phyloP scores from a whole-genome alignment of 176 grass and related monocot genomes.

The Stipa capillata region DNA sequence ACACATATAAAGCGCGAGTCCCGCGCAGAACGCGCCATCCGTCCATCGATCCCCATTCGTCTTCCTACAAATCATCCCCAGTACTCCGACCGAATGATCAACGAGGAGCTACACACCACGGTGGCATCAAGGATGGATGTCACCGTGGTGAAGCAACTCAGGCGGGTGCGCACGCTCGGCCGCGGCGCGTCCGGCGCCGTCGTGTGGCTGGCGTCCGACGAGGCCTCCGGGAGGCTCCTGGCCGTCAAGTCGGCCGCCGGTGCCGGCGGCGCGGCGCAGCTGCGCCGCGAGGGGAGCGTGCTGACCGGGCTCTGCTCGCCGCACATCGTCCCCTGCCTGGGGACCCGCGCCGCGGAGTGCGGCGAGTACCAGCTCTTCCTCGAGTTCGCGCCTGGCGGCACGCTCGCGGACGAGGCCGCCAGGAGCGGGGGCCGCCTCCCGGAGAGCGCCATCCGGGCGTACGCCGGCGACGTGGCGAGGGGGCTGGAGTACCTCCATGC shows the following conservation, averaged over 20 bases:
- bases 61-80: not conserved
- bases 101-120: no score
- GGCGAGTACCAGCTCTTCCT: constrained; percentile 60
- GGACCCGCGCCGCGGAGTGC: constrained; percentile 9
- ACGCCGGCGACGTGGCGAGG: constrained; percentile 30
- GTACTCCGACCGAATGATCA: not conserved
- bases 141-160: constrained; percentile 7
- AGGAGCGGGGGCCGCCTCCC: constrained; percentile 21
- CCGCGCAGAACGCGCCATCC: not conserved
- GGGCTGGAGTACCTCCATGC: constrained; percentile 64
- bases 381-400: constrained; percentile 75
- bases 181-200: constrained; percentile 50
- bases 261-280: constrained; percentile 17
- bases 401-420: constrained; percentile 50
- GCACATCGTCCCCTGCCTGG: constrained; percentile 56
- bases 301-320: constrained; percentile 45
- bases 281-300: constrained; percentile 48
- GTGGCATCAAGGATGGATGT: not conserved
- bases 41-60: not conserved
- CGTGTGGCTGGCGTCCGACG: constrained; percentile 46
- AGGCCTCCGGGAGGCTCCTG: constrained; percentile 34
- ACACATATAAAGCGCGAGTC: not conserved
- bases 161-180: constrained; percentile 50
- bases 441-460: constrained; percentile 32
- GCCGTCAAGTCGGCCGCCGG: constrained; percentile 61